phyloP scores from a whole-genome alignment of 306 rosid genomes.

The Fragaria nilgerrensis region DNA sequence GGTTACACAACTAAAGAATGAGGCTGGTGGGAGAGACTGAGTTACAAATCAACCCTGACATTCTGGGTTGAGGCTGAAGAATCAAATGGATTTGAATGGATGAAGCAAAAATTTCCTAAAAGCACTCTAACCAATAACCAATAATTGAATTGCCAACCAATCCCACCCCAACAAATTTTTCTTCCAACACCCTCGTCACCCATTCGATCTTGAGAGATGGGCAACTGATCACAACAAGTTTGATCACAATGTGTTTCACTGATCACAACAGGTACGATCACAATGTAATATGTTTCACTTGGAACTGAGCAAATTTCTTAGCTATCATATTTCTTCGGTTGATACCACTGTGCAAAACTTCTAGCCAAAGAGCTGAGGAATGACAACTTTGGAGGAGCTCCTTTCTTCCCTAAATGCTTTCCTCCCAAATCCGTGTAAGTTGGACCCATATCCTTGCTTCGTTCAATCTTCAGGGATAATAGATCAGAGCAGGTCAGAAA shows the following conservation, averaged over 20 bases:
- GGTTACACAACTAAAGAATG: slow-evolving; percentile 24
- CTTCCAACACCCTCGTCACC: slow-evolving; percentile 30
- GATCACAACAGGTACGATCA: neutral
- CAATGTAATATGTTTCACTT: slow-evolving; percentile 11
- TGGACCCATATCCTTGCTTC: slow-evolving; percentile 75
- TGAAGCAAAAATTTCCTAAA: slow-evolving; percentile 33
- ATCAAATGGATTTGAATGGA: slow-evolving; percentile 50
- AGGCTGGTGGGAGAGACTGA: slow-evolving; percentile 7
- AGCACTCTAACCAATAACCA: slow-evolving; percentile 40
- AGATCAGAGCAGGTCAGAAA: slow-evolving; percentile 9
- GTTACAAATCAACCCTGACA: slow-evolving; percentile 40
- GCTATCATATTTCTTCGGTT: slow-evolving; percentile 75
- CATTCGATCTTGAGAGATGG: slow-evolving; percentile 25
- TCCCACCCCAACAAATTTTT: slow-evolving; percentile 34
- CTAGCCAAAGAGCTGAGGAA: slow-evolving; percentile 63
- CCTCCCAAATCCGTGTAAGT: slow-evolving; percentile 83
- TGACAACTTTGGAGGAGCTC: slow-evolving; percentile 54
- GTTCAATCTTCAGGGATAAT: slow-evolving; percentile 66
- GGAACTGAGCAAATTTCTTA: slow-evolving; percentile 29
- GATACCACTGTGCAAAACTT: slow-evolving; percentile 58
- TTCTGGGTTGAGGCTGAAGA: slow-evolving; percentile 43
- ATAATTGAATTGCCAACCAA: slow-evolving; percentile 40
- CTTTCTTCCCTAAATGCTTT: slow-evolving; percentile 80
- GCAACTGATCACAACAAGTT: slow-evolving; percentile 8
- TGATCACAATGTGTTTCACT: slow-evolving; percentile 15